Percentiles rank a stretch among this genome's conserved stretches.
Evolutionary conservation across 345 rosid genomes (phyloP).

Genomic region (Citrus reticulata): DNA sequence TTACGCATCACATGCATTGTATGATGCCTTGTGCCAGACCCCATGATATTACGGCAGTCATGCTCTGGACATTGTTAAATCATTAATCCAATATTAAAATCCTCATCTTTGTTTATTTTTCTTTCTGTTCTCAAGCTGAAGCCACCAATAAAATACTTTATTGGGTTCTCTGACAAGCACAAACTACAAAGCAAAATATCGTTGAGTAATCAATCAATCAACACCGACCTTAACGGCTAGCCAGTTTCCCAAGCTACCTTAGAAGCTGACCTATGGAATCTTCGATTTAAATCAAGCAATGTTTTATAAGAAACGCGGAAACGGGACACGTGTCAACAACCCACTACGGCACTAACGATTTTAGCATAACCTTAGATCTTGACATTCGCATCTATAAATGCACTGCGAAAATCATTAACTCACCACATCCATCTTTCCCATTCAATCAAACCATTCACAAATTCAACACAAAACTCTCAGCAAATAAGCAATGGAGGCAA

Average conservation of each 20-base stretch:
- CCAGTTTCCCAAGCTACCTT: neutral
- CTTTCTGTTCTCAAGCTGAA: too few relatives aligned
- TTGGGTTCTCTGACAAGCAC: neutral
- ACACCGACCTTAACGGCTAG: neutral
- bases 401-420: neutral
- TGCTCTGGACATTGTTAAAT: neutral
- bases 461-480: neutral
- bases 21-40: neutral
- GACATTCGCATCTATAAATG: neutral
- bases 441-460: neutral
- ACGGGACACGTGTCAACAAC: neutral
- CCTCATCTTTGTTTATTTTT: neutral
- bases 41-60: neutral
- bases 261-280: neutral
- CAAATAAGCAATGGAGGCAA: conserved; percentile 6
- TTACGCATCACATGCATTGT: neutral
- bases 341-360: neutral
- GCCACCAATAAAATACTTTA: neutral
- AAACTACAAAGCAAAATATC: neutral
- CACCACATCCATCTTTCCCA: neutral
- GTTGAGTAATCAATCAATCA: neutral
- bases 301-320: neutral
- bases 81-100: neutral
- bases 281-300: neutral
- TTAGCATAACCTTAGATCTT: neutral